Evolutionary conservation across 192 early-diverging fungal species (phyloP).

Genomic region (Backusella liffmaniae): DNA sequence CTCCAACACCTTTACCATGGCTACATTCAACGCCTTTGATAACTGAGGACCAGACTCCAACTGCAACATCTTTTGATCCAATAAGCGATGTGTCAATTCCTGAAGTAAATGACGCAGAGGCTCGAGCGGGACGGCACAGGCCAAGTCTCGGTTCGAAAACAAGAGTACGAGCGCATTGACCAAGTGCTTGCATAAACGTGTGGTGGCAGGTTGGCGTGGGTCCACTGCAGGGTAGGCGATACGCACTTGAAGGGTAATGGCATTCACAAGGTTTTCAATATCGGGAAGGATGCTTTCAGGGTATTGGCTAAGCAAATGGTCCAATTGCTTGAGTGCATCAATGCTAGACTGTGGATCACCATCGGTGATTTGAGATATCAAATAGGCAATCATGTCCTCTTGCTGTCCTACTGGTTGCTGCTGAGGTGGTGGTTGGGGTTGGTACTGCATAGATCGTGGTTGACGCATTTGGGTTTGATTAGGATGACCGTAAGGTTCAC

Average conservation of each 20-base stretch:
- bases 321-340: constrained; percentile 76
- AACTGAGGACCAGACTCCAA: constrained; percentile 61
- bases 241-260: constrained; percentile 74
- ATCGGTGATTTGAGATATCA: constrained; percentile 69
- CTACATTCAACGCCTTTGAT: constrained; percentile 75
- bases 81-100: constrained; percentile 75
- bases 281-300: constrained; percentile 56
- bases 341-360: constrained; percentile 61
- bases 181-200: constrained; percentile 78
- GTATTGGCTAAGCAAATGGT: constrained; percentile 55
- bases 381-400: constrained; percentile 61
- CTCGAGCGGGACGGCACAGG: constrained; percentile 59
- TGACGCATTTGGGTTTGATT: constrained; percentile 7
- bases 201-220: constrained; percentile 44
- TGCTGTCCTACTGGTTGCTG: constrained; percentile 33
- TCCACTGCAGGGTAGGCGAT: constrained; percentile 65
- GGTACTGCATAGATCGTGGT: constrained; percentile 15
- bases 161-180: constrained; percentile 74
- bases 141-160: constrained; percentile 70
- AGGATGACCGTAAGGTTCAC: neutral
- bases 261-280: constrained; percentile 65
- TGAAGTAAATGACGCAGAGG: constrained; percentile 67
- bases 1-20: constrained; percentile 91
- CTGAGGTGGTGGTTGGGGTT: constrained; percentile 21
- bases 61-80: constrained; percentile 71